Percentiles rank a stretch among this genome's conserved stretches.
phyloP scores from a whole-genome alignment of 768 basidiomycete genomes.

The Heimioporus sp. region DNA sequence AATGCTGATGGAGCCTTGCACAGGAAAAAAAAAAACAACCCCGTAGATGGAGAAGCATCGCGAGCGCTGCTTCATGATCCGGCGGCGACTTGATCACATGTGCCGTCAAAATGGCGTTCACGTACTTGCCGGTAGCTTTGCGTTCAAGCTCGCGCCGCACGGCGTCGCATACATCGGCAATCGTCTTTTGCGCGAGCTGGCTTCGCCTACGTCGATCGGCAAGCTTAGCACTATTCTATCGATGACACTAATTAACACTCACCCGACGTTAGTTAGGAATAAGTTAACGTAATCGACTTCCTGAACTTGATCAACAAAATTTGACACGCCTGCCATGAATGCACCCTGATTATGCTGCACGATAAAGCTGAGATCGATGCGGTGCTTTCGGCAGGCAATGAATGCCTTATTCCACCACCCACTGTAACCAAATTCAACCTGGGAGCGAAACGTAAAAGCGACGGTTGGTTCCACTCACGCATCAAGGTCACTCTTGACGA shows the following conservation, averaged over 20 bases:
- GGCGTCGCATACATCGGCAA: conserved; percentile 73
- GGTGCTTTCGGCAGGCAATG: conserved; percentile 86
- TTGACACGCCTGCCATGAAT: conserved; percentile 60
- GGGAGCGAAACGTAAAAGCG: neutral
- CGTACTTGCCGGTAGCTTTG: conserved; percentile 71
- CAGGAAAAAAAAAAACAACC: conserved; percentile 43
- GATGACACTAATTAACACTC: conserved; percentile 18
- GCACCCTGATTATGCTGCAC: conserved; percentile 72
- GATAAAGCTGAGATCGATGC: conserved; percentile 88
- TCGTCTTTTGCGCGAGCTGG: conserved; percentile 51
- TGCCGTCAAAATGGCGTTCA: conserved; percentile 90
- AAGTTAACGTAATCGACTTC: conserved; percentile 93
- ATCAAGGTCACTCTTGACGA: conserved; percentile 74
- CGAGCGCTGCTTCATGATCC: conserved; percentile 83
- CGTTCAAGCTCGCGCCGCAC: conserved; percentile 70
- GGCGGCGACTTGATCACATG: conserved; percentile 91
- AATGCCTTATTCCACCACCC: conserved; percentile 85
- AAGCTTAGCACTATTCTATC: neutral
- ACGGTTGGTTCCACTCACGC: conserved; percentile 34
- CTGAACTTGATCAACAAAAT: conserved; percentile 80
- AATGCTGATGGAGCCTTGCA: neutral
- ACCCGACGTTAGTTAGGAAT: conserved; percentile 87
- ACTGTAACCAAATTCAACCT: conserved; percentile 36
- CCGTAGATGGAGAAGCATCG: conserved; percentile 71
- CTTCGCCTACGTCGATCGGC: conserved; percentile 49